Base-by-base conservation (phyloP, 352 stramenopile species). In the Aphanomyces stellatus region DNA sequence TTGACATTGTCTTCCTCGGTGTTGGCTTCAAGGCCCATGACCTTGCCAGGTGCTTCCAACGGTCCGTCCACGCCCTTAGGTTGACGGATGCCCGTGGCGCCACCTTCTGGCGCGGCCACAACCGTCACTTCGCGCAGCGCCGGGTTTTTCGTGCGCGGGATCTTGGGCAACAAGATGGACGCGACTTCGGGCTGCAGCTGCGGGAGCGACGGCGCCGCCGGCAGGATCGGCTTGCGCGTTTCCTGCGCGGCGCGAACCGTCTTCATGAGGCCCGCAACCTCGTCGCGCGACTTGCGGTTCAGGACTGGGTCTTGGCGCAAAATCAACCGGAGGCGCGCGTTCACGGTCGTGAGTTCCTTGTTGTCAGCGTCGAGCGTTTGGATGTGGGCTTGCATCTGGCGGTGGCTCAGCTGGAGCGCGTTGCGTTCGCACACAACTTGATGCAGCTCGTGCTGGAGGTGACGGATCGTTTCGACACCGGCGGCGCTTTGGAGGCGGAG, bases 181-280 rank as follows among this genome's bases (percentile, higher is more conserved):
- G 76, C 67, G 73, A 46, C 56, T 34, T 49, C 42, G 46, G 27
- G 46, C 31, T 28, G 59, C 71, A 57, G 64, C 64, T 55, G 72
- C 22, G 55, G 33, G 0, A 61, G 43, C 19, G 69, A 67, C 11
- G 56, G 25, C 34, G 56, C 65, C 65, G 61, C 74, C 57, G 65
- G 34, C 31, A 72, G 65, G 17, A 73, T 33, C 7, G 74, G 75
- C 71, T 88, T 87, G 57, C 74, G 60, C 2, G 60, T 71, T 87
- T 81, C 77, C 90, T 93, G 35, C 78, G 80, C 24, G 77, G 51
- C 53, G 2, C 64, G 48, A 19, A 59, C 48, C 2, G 31, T 64
- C 76, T 94, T 94, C 28, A 85, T 94, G 19, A 94, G 69, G 7
- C 82, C 80, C 22, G 85, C 83, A 40, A 94, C 85, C 69, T 94